Percentiles rank a stretch among this genome's conserved stretches.
These are phyloP conservation scores for Priceomyces melissophilus DNA, from an alignment of 805 yeast genomes.

Conservation along the genomic window DNA sequence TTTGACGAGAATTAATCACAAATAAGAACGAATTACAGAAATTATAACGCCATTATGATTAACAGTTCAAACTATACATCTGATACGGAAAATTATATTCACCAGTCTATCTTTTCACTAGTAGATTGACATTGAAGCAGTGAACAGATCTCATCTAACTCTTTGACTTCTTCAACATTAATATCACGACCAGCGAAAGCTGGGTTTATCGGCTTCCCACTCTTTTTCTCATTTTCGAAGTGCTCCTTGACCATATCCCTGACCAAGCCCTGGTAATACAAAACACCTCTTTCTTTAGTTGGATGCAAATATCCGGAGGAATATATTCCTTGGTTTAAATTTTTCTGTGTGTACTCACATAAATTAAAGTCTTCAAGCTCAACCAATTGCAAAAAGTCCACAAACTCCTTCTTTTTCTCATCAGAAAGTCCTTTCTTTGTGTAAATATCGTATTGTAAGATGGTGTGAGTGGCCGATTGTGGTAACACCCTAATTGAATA, in stretches of 20 bases:
- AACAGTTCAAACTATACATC: too few species aligned
- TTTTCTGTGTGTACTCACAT: slow-evolving; percentile 58
- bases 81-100: background rate
- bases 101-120: slow-evolving; percentile 1
- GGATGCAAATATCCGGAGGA: slow-evolving; percentile 60
- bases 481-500: slow-evolving; percentile 61
- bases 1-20: too few species aligned
- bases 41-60: too few species aligned
- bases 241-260: slow-evolving; percentile 58
- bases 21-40: too few species aligned
- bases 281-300: slow-evolving; percentile 54
- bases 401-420: slow-evolving; percentile 55
- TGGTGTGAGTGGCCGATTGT: slow-evolving; percentile 48
- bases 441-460: slow-evolving; percentile 58
- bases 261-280: slow-evolving; percentile 53
- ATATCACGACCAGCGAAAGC: slow-evolving; percentile 39
- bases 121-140: slow-evolving; percentile 48
- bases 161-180: slow-evolving; percentile 41
- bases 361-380: slow-evolving; percentile 61
- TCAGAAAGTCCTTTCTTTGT: slow-evolving; percentile 56
- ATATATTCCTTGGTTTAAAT: slow-evolving; percentile 59
- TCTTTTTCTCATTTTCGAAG: slow-evolving; percentile 41
- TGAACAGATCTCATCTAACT: slow-evolving; percentile 48
- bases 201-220: slow-evolving; percentile 50
- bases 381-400: slow-evolving; percentile 59